Evolutionary conservation across 179 eudicot species (phyloP).

Genomic region (Beta macrorhiza): DNA sequence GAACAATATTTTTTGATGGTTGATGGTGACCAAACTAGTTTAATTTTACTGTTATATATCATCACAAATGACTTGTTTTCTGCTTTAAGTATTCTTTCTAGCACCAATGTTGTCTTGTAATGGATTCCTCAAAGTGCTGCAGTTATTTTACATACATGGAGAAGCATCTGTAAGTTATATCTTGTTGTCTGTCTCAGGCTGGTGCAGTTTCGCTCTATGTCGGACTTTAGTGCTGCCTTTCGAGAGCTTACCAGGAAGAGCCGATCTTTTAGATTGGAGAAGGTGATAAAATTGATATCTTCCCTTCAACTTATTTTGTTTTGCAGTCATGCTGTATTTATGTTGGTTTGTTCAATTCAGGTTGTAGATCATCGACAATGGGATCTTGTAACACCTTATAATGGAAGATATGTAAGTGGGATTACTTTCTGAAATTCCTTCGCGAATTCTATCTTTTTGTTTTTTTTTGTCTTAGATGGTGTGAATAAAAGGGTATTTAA

Average conservation of each 20-base stretch:
- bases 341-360: slow-evolving; percentile 38
- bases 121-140: background rate
- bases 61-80: background rate
- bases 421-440: slow-evolving; percentile 6
- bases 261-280: slow-evolving; percentile 49
- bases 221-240: slow-evolving; percentile 42
- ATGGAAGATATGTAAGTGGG: slow-evolving; percentile 66
- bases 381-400: slow-evolving; percentile 43
- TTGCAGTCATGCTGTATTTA: background rate
- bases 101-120: background rate
- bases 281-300: slow-evolving; percentile 35
- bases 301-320: background rate
- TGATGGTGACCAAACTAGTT: background rate
- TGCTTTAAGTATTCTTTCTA: background rate
- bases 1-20: background rate
- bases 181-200: slow-evolving; percentile 40
- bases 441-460: background rate
- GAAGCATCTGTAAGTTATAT: background rate
- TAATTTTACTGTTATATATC: background rate
- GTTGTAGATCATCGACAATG: slow-evolving; percentile 43
- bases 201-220: slow-evolving; percentile 50
- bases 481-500: background rate
- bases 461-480: background rate
- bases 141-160: background rate
- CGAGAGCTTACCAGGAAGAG: slow-evolving; percentile 43